Conservation (phyloP, 1,284 basidiomycete species). For the Sutorius eximius region DNA sequence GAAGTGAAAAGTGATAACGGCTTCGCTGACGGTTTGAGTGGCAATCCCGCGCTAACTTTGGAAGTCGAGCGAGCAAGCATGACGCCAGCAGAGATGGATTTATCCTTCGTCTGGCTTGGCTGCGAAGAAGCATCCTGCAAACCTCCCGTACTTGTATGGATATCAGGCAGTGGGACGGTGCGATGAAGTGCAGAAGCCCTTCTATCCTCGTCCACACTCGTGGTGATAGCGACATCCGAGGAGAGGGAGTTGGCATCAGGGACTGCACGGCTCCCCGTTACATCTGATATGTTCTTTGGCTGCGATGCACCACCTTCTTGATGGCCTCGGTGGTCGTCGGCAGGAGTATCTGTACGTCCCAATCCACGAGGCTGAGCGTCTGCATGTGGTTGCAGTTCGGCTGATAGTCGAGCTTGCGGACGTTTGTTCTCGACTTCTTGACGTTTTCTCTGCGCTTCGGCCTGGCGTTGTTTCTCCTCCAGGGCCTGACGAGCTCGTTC, state of each 20-base stretch:
- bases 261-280: neutral
- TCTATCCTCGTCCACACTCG: constrained; percentile 7
- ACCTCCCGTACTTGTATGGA: neutral
- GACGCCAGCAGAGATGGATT: constrained; percentile 16
- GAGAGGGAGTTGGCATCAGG: neutral
- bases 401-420: constrained; percentile 7
- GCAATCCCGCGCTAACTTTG: neutral
- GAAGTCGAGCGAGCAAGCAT: constrained; percentile 10
- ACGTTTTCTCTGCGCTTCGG: constrained; percentile 11
- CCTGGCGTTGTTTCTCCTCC: constrained; percentile 7
- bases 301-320: constrained; percentile 3
- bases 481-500: constrained; percentile 9
- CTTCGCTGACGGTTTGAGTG: constrained; percentile 2
- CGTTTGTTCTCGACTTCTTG: constrained; percentile 3
- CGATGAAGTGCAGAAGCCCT: neutral
- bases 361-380: constrained; percentile 10
- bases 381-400: constrained; percentile 8
- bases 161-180: constrained; percentile 1
- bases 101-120: constrained; percentile 8
- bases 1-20: neutral
- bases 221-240: neutral
- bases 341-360: neutral
- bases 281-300: constrained; percentile 8
- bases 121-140: constrained; percentile 1
- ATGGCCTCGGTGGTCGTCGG: neutral